Evolutionary conservation across 1,284 basidiomycete species (phyloP).

Genomic region (Clitocybe nebularis): DNA sequence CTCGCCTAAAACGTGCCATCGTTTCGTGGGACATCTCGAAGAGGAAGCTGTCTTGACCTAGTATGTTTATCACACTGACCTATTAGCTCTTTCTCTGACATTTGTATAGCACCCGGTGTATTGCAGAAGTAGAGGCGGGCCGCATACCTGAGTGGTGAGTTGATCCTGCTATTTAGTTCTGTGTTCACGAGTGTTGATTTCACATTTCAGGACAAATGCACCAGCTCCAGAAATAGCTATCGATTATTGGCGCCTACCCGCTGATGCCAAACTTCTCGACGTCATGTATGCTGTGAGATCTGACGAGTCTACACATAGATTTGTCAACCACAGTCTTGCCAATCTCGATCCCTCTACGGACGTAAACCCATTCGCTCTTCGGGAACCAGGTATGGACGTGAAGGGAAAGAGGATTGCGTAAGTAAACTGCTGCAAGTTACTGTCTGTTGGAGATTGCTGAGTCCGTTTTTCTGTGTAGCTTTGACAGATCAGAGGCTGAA

Average conservation of each 20-base stretch:
- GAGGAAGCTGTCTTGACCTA: constrained; percentile 94
- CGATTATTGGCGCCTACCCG: constrained; percentile 86
- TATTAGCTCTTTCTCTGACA: constrained; percentile 2
- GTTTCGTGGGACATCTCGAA: constrained; percentile 90
- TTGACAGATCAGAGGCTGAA: constrained; percentile 73
- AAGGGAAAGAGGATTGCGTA: constrained; percentile 77
- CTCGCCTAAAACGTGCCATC: constrained; percentile 82
- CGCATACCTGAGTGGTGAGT: constrained; percentile 80
- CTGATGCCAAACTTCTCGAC: constrained; percentile 78
- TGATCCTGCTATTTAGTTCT: constrained; percentile 5
- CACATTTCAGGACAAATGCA: constrained; percentile 41
- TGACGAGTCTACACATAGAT: constrained; percentile 91
- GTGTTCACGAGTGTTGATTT: constrained; percentile 2
- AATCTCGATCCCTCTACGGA: constrained; percentile 76
- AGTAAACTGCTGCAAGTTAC: no score
- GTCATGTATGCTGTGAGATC: constrained; percentile 88
- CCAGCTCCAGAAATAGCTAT: constrained; percentile 89
- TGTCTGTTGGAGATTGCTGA: no score
- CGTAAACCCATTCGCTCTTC: constrained; percentile 87
- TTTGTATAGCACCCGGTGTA: constrained; percentile 65
- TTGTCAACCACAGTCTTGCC: constrained; percentile 90
- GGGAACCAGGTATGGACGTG: constrained; percentile 82
- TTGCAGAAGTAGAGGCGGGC: constrained; percentile 82
- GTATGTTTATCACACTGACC: constrained; percentile 32
- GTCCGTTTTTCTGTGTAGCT: constrained; percentile 43